A percentile compares a stretch with the other conserved stretches of the same genome.
phyloP scores from a whole-genome alignment of 2,329 filamentous ascomycete genomes.

The Peltaster fructicola region DNA sequence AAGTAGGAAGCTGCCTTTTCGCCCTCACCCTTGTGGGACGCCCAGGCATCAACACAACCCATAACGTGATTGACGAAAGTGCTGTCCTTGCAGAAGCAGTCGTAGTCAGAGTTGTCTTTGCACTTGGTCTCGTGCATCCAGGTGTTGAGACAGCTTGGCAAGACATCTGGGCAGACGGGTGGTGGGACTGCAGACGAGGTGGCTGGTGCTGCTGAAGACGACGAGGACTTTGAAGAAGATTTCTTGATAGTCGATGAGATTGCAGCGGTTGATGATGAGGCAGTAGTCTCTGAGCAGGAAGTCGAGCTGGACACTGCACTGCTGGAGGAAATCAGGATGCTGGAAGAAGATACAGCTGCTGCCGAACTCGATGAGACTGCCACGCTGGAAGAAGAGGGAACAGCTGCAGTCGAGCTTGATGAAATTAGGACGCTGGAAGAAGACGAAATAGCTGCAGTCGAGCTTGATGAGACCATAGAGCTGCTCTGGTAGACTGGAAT shows the following conservation, averaged over 20 bases:
- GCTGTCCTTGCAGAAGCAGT: constrained; percentile 72
- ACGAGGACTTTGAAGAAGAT: constrained; percentile 1
- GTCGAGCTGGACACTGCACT: constrained; percentile 1
- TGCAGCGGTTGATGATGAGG: not conserved
- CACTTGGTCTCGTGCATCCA: constrained; percentile 63
- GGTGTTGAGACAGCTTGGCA: constrained; percentile 82
- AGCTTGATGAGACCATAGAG: constrained; percentile 2
- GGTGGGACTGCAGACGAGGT: constrained; percentile 7
- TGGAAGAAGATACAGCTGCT: no score
- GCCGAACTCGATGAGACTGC: constrained; percentile 1
- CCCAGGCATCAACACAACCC: constrained; percentile 64
- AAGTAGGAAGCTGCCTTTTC: constrained; percentile 62
- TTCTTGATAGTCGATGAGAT: constrained; percentile 1
- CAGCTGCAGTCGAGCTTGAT: not conserved
- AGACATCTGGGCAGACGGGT: constrained; percentile 44
- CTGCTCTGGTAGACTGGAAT: no score
- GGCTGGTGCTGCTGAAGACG: constrained; percentile 2
- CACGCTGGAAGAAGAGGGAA: constrained; percentile 1
- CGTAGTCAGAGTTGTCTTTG: constrained; percentile 62
- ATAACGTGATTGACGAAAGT: constrained; percentile 66
- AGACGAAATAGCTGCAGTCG: not conserved
- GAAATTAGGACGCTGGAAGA: constrained; percentile 1
- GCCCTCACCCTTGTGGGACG: constrained; percentile 46
- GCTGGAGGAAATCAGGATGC: no score
- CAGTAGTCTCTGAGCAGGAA: not conserved